These are phyloP conservation scores for Diplocarpon mali DNA, from an alignment of 2,329 filamentous ascomycete genomes.

Conservation along the genomic window DNA sequence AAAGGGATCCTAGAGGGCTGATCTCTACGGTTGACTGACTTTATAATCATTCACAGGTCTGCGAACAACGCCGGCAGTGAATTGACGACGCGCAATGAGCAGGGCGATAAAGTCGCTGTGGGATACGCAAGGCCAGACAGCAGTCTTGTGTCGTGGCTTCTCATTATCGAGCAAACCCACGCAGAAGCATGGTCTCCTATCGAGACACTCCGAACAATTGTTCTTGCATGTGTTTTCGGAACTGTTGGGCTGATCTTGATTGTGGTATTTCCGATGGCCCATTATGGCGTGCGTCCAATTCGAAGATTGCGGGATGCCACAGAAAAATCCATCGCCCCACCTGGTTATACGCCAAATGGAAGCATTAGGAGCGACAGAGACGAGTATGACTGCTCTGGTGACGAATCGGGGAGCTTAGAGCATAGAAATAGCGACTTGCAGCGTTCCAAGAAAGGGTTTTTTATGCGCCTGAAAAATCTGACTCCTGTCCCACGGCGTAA, in stretches of 20 bases:
- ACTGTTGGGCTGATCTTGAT: constrained; percentile 64
- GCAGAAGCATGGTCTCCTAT: constrained; percentile 70
- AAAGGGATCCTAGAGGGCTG: background rate
- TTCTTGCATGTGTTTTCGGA: constrained; percentile 77
- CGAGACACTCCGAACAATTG: constrained; percentile 60
- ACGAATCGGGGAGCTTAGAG: constrained; percentile 19
- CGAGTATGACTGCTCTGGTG: constrained; percentile 15
- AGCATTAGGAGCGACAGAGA: constrained; percentile 22
- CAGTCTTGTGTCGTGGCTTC: constrained; percentile 65
- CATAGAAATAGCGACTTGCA: constrained; percentile 16
- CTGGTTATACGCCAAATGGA: constrained; percentile 24
- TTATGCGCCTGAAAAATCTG: constrained; percentile 21
- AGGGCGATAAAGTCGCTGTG: constrained; percentile 59
- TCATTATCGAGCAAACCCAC: constrained; percentile 68
- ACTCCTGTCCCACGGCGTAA: constrained; percentile 18
- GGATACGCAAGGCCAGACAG: constrained; percentile 65
- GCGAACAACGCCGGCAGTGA: constrained; percentile 59
- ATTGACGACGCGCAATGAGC: constrained; percentile 63
- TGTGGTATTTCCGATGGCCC: constrained; percentile 66
- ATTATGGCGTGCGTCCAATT: constrained; percentile 68
- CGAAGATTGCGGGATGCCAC: constrained; percentile 24
- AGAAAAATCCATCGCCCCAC: constrained; percentile 24
- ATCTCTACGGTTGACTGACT: background rate
- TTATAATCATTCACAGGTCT: constrained; percentile 28
- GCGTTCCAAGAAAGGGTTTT: constrained; percentile 26